Base-by-base conservation (phyloP, 495 filamentous ascomycete genomes). In the Neurospora intermedia region DNA sequence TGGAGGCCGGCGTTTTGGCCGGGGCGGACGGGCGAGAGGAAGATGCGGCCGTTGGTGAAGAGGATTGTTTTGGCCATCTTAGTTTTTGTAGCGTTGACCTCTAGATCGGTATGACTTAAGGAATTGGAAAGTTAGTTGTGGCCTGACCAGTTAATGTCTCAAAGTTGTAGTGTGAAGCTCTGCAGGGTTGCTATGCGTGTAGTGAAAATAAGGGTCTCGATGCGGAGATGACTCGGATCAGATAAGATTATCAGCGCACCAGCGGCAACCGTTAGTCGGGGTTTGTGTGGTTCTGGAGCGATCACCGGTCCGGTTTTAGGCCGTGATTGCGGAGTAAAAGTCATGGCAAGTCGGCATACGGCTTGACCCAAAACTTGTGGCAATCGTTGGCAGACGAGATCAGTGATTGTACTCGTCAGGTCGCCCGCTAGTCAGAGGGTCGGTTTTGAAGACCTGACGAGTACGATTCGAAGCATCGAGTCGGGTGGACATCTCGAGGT, bases 1-100 rank as follows among this genome's bases (percentile, higher is more conserved):
- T 77, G 39, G 39, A 78, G 69, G n/a, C 76, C 75, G 20, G 77
- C 76, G 73, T 77, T 79, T 69, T 72, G 75, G 31, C 77, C 78
- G 77, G 80, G 11, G 76, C 70, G 70, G 48, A 76, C 75, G 62
- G 75, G 71, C 3, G 75, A 71, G 20, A 75, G 71, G 31, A 80
- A 80, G 72, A 81, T 75, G 13, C 74, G 74, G 46, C 76, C 79
- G 72, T 83, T 80, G 45, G 72, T 76, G 75, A 82, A 80, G 72
- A 82, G 77, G 27, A 75, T 80, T 76, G 79, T 75, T 66, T 66
- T 66, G 54, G 54, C 27, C 54, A 66, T 62, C 13, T 43, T 62
- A 2, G 48, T 15, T 15, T 43, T 4, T 4, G 41, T 43, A 13
- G 6, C 16, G 41, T 5, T 4, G 13, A 43, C 41, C 41, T 43